A percentile compares a stretch with the other conserved stretches of the same genome.
phyloP scores from a whole-genome alignment of 805 yeast species.

The Yamadazyma laniorum region DNA sequence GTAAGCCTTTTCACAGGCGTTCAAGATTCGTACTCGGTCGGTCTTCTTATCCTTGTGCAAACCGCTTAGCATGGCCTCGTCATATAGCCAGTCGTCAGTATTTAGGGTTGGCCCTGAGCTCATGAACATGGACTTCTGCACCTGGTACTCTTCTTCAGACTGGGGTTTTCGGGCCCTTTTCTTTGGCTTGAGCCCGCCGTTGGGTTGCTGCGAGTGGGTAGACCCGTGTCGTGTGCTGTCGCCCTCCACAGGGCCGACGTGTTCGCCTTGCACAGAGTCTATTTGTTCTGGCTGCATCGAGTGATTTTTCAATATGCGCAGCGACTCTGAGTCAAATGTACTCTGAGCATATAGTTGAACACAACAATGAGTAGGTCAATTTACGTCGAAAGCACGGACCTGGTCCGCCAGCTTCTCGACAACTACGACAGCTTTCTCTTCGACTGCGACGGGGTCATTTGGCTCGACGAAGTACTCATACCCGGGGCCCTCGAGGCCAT shows the following conservation, averaged over 20 bases:
- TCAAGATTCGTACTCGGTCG: constrained; percentile 53
- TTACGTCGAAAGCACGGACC: too few species aligned
- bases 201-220: too few species aligned
- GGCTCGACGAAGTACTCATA: constrained; percentile 36
- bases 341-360: too few species aligned
- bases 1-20: constrained; percentile 63
- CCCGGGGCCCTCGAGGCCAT: constrained; percentile 32
- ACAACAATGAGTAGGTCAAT: too few species aligned
- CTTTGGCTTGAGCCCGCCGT: too few species aligned
- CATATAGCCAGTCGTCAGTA: constrained; percentile 43
- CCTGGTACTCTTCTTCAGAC: constrained; percentile 56
- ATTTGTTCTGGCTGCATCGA: too few species aligned
- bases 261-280: too few species aligned
- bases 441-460: constrained; percentile 44
- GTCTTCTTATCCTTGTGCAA: constrained; percentile 42
- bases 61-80: constrained; percentile 22
- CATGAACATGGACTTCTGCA: constrained; percentile 52
- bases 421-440: constrained; percentile 38
- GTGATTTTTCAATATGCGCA: too few species aligned
- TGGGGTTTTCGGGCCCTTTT: constrained; percentile 57
- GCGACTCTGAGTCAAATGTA: too few species aligned
- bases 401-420: constrained; percentile 51
- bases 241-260: too few species aligned
- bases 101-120: constrained; percentile 58
- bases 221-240: too few species aligned